phyloP scores from a whole-genome alignment of 345 rosid species.

The Reutealis trisperma region DNA sequence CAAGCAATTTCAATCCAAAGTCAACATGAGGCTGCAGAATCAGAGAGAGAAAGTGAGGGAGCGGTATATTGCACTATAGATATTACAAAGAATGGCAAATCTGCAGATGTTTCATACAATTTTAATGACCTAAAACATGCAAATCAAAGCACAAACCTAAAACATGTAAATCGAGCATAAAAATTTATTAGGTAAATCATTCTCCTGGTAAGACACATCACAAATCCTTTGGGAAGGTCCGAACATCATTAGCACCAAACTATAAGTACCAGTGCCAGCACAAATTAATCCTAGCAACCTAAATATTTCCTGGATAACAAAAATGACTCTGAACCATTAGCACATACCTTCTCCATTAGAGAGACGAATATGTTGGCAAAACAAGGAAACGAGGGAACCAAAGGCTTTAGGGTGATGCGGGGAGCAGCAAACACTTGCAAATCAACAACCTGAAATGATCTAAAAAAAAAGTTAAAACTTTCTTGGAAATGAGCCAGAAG shows the following conservation, averaged over 20 bases:
- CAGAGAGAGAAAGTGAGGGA: conserved; percentile 7
- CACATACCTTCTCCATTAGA: conserved; percentile 86
- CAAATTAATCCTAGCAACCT: neutral
- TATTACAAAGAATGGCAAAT: neutral
- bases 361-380: conserved; percentile 84
- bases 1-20: conserved; percentile 87
- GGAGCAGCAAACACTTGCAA: conserved; percentile 89
- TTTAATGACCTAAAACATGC: neutral
- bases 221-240: neutral
- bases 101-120: neutral
- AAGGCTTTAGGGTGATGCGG: conserved; percentile 86
- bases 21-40: conserved; percentile 87
- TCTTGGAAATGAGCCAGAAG: neutral
- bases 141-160: neutral
- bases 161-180: neutral
- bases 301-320: neutral
- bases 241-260: neutral
- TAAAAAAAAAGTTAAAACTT: neutral
- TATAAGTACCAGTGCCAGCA: neutral
- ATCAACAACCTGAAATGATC: conserved; percentile 70
- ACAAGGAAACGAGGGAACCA: conserved; percentile 92
- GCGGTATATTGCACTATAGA: neutral
- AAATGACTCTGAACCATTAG: neutral
- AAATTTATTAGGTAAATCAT: neutral
- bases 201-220: neutral